Evolutionary conservation across 179 eudicot species (phyloP).

Genomic region (Carnegiea gigantea): DNA sequence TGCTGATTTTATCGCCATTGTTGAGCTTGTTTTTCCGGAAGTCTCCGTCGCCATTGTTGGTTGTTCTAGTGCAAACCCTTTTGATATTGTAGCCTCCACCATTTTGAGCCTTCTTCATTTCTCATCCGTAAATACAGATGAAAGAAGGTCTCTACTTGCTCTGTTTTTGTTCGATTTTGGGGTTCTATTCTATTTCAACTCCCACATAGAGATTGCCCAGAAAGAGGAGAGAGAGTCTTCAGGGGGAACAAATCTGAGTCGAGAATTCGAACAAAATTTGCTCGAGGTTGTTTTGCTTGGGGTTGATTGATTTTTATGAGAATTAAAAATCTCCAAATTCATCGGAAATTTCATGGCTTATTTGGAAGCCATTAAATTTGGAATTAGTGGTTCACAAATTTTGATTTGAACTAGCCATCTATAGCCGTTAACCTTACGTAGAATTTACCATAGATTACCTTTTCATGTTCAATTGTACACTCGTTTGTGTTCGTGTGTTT

Average conservation of each 20-base stretch:
- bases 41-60: not conserved
- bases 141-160: constrained; percentile 2
- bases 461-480: no score
- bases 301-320: not conserved
- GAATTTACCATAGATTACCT: no score
- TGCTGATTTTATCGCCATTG: constrained; percentile 2
- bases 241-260: not conserved
- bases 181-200: not conserved
- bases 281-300: constrained; percentile 6
- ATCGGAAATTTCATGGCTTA: constrained; percentile 11
- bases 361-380: constrained; percentile 7
- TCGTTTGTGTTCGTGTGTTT: no score
- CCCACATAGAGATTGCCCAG: not conserved
- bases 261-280: not conserved
- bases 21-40: not conserved
- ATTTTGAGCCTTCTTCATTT: constrained; percentile 50
- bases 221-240: not conserved
- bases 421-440: not conserved
- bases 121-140: constrained; percentile 29
- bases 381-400: constrained; percentile 8
- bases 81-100: constrained; percentile 22
- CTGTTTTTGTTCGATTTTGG: not conserved
- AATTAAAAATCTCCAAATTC: constrained; percentile 20
- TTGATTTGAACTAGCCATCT: not conserved
- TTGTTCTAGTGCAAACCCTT: constrained; percentile 5